phyloP scores from a whole-genome alignment of 2,329 filamentous ascomycete species.

The Colletotrichum paranaense region DNA sequence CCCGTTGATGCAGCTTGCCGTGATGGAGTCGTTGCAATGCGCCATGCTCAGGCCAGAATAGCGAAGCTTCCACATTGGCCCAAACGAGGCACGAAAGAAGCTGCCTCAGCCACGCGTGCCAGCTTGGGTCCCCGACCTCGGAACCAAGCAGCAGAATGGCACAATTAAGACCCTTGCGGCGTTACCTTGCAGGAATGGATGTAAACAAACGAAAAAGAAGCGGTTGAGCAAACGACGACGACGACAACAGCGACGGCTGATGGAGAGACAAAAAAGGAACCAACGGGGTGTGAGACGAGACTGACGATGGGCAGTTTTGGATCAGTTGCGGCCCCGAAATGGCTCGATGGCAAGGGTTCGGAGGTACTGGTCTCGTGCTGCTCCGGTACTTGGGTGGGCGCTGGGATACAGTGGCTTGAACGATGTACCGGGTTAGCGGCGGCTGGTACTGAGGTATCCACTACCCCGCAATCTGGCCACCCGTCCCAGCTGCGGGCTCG shows the following conservation, averaged over 20 bases:
- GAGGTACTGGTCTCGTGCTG: conserved; percentile 24
- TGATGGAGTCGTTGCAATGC: conserved; percentile 26
- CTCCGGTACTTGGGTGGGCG: conserved; percentile 26
- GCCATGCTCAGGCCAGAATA: conserved; percentile 7
- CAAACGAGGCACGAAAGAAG: neutral
- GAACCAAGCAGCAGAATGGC: conserved; percentile 7
- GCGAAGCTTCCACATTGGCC: conserved; percentile 17
- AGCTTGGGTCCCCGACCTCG: conserved; percentile 22
- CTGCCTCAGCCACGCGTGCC: neutral
- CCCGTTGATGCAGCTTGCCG: conserved; percentile 2
- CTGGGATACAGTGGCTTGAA: neutral
- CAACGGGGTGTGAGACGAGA: conserved; percentile 21
- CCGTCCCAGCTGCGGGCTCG: conserved; percentile 22
- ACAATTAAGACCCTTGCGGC: neutral
- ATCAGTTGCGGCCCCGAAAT: conserved; percentile 24
- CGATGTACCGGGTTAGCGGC: conserved; percentile 31
- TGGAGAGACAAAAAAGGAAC: conserved; percentile 8
- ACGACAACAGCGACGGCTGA: neutral
- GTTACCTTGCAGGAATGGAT: neutral
- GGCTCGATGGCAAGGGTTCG: conserved; percentile 28
- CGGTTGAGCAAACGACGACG: conserved; percentile 19
- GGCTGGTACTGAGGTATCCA: conserved; percentile 34
- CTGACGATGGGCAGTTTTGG: conserved; percentile 34
- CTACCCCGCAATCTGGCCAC: conserved; percentile 38
- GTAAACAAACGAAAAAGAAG: neutral